A percentile compares a stretch with the other conserved stretches of the same genome.
These are phyloP conservation scores for Dioszegia crocea DNA, from an alignment of 768 basidiomycete species.

Conservation along the genomic window DNA sequence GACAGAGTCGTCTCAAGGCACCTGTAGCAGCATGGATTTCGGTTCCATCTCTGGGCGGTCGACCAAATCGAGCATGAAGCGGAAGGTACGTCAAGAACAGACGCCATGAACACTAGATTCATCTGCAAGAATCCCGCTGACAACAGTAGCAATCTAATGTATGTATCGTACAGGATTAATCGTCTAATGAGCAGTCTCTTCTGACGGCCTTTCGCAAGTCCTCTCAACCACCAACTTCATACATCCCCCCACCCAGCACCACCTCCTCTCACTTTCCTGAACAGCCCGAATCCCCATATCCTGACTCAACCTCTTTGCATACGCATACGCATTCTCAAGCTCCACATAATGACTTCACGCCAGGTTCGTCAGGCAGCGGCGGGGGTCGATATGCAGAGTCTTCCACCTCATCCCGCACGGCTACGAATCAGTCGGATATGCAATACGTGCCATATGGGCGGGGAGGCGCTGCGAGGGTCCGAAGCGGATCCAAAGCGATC, in stretches of 20 bases:
- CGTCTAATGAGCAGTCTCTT: constrained; percentile 1
- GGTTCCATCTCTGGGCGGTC: constrained; percentile 8
- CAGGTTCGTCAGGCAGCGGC: neutral
- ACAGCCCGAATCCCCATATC: constrained; percentile 6
- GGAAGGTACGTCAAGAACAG: neutral
- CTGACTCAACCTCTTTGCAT: neutral
- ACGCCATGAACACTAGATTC: neutral
- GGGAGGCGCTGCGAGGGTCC: neutral
- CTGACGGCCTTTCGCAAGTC: constrained; percentile 8
- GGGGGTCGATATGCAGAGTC: constrained; percentile 6
- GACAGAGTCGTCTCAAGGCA: no score
- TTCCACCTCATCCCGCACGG: neutral
- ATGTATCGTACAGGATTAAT: neutral
- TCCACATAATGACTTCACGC: neutral
- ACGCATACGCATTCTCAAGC: neutral
- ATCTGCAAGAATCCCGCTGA: neutral
- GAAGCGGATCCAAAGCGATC: neutral
- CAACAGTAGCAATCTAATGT: constrained; percentile 6
- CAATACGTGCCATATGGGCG: neutral
- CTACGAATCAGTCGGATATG: neutral
- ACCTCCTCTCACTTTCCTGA: constrained; percentile 10
- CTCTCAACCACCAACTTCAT: constrained; percentile 4
- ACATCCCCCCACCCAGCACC: neutral
- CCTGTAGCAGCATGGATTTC: constrained; percentile 3
- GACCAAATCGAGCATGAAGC: constrained; percentile 11